Percentiles rank a stretch among this genome's conserved stretches.
Evolutionary conservation across 768 basidiomycete species (phyloP).

Genomic region (Aureoboletus auriporus): DNA sequence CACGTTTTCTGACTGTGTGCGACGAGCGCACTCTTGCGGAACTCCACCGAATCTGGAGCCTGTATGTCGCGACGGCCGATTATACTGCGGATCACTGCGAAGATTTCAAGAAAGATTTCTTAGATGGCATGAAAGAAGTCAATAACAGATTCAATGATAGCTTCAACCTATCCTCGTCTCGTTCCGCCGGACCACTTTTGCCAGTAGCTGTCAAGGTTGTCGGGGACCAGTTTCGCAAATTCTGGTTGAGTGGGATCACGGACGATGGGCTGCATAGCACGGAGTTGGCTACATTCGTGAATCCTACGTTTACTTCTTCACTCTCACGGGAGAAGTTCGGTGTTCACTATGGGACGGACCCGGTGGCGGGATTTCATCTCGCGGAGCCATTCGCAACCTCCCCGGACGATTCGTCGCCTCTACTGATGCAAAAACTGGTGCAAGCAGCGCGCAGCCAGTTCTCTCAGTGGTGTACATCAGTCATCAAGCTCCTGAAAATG

Average conservation of each 20-base stretch:
- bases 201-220: constrained; percentile 6
- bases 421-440: constrained; percentile 18
- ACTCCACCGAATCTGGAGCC: constrained; percentile 19
- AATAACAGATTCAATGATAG: background rate
- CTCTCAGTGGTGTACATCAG: constrained; percentile 25
- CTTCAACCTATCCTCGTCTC: constrained; percentile 10
- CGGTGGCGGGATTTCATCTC: constrained; percentile 29
- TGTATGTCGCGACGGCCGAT: constrained; percentile 11
- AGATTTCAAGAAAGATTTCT: constrained; percentile 14
- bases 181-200: constrained; percentile 27
- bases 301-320: constrained; percentile 31
- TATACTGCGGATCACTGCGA: constrained; percentile 10
- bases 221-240: constrained; percentile 20
- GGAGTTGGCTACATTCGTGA: constrained; percentile 15
- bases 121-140: constrained; percentile 18
- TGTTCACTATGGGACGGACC: constrained; percentile 29
- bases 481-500: constrained; percentile 8
- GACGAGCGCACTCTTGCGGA: constrained; percentile 21
- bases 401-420: background rate
- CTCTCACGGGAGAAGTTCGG: constrained; percentile 16
- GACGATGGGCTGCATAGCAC: constrained; percentile 19
- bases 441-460: constrained; percentile 19
- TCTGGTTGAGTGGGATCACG: constrained; percentile 25
- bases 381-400: constrained; percentile 22
- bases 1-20: constrained; percentile 21